Evolutionary conservation across 2,329 filamentous ascomycete genomes (phyloP).

Genomic region (Cercospora beticola): DNA sequence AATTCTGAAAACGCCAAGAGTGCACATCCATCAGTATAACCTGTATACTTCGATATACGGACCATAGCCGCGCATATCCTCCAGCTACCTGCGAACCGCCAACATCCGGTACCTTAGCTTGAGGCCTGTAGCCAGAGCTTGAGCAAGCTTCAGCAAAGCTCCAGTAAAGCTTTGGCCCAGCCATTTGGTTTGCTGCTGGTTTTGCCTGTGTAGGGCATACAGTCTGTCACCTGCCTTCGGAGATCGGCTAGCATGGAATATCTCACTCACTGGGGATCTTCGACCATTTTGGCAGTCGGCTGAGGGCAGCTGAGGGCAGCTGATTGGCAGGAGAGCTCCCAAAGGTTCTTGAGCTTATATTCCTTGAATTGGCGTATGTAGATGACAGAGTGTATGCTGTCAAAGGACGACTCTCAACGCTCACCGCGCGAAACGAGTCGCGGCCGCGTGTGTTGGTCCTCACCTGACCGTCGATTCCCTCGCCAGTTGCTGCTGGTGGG

Average conservation of each 20-base stretch:
- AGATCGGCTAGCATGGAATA: too few relatives aligned
- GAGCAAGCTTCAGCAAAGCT: background rate
- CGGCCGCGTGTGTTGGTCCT: background rate
- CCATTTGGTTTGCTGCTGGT: background rate
- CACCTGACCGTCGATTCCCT: background rate
- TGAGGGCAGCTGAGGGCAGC: too few relatives aligned
- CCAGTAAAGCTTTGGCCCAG: background rate
- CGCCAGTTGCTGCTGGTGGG: background rate
- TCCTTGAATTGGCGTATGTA: too few relatives aligned
- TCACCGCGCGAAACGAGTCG: background rate
- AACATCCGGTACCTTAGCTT: background rate
- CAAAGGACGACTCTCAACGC: background rate
- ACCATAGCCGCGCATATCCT: background rate
- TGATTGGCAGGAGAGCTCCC: too few relatives aligned
- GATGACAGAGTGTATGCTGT: too few relatives aligned
- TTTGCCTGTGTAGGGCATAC: background rate
- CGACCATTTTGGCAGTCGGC: too few relatives aligned
- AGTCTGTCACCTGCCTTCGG: too few relatives aligned
- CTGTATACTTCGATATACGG: background rate
- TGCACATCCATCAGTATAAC: background rate
- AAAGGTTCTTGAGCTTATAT: too few relatives aligned
- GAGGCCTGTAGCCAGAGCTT: background rate
- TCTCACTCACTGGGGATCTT: too few relatives aligned
- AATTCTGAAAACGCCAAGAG: background rate
- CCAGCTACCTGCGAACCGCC: background rate